phyloP scores from a whole-genome alignment of 106 monocot species.

The Phalaenopsis aphrodite region DNA sequence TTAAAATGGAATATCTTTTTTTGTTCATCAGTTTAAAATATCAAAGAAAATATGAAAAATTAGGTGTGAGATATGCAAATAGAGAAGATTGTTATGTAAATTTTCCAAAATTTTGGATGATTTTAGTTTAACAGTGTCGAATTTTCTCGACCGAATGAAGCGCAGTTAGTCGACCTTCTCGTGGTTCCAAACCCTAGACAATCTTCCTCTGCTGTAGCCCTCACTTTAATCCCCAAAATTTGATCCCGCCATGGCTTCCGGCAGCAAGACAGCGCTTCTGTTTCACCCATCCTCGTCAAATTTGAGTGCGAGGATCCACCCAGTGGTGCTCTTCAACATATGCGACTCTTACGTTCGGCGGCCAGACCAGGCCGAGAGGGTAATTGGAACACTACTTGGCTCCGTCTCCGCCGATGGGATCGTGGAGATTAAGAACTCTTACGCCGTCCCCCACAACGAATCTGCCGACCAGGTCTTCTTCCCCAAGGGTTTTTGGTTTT shows the following conservation, averaged over 20 bases:
- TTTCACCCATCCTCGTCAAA: slow-evolving; percentile 26
- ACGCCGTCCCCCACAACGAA: slow-evolving; percentile 62
- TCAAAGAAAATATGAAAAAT: no score
- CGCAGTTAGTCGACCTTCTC: no score
- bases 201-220: no score
- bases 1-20: no score
- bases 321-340: slow-evolving; percentile 58
- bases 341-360: slow-evolving; percentile 60
- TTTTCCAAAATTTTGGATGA: no score
- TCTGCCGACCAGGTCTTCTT: slow-evolving; percentile 40
- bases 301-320: slow-evolving; percentile 37
- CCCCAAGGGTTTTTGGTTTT: not conserved
- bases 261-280: slow-evolving; percentile 20
- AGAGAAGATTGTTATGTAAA: no score
- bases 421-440: slow-evolving; percentile 51
- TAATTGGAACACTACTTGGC: slow-evolving; percentile 54
- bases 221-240: no score
- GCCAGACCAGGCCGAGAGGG: slow-evolving; percentile 45
- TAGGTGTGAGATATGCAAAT: no score
- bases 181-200: no score
- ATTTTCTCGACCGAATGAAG: no score
- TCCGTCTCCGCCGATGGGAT: slow-evolving; percentile 38
- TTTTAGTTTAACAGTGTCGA: no score
- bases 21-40: no score
- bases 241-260: slow-evolving; percentile 4